phyloP scores from a whole-genome alignment of 2,329 filamentous ascomycete species.

The Trichoderma arundinaceum region DNA sequence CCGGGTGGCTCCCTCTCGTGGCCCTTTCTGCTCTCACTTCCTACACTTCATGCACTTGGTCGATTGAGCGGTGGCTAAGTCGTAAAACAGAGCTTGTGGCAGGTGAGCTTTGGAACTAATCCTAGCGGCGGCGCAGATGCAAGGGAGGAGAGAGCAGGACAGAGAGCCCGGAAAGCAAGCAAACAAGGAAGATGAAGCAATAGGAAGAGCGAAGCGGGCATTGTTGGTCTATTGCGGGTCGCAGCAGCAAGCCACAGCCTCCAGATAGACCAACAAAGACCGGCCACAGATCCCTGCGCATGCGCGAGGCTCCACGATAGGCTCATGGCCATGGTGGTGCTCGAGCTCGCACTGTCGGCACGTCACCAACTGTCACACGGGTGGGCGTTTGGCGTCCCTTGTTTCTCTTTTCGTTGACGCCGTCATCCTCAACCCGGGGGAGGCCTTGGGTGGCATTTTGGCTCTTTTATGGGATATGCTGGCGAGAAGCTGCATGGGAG shows the following conservation, averaged over 20 bases:
- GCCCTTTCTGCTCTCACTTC: no score
- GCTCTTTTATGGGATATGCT: no score
- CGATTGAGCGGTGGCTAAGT: no score
- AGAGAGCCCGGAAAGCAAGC: neutral
- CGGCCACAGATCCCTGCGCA: slow-evolving; percentile 37
- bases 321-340: slow-evolving; percentile 37
- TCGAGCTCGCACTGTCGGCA: slow-evolving; percentile 25
- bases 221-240: slow-evolving; percentile 24
- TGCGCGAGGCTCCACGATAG: slow-evolving; percentile 43
- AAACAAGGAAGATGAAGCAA: neutral
- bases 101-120: no score
- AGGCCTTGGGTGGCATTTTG: neutral
- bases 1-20: no score
- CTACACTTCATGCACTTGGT: no score
- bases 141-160: neutral
- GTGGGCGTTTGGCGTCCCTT: neutral
- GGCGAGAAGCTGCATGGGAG: no score
- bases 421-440: no score
- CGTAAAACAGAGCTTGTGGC: neutral
- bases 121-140: no score
- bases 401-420: neutral
- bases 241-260: slow-evolving; percentile 19
- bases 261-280: slow-evolving; percentile 22
- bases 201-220: slow-evolving; percentile 13
- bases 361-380: slow-evolving; percentile 30